These are phyloP conservation scores for Hemileia vastatrix DNA, from an alignment of 1,284 basidiomycete genomes.

Conservation along the genomic window DNA sequence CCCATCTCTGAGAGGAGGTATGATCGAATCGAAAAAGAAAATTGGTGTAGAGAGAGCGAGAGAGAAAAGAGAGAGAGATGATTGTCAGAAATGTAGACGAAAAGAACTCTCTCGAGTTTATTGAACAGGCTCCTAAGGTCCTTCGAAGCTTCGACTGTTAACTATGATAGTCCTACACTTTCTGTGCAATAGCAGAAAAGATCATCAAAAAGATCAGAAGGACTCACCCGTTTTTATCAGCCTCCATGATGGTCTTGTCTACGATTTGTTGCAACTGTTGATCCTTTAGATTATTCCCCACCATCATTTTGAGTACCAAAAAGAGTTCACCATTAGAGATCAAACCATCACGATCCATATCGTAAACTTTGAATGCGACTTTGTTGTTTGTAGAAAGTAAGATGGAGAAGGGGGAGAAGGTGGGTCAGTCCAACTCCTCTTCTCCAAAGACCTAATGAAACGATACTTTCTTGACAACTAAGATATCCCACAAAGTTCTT, in stretches of 20 bases:
- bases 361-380: constrained; percentile 98
- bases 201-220: not conserved
- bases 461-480: too few species aligned
- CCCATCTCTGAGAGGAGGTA: constrained; percentile 56
- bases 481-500: too few species aligned
- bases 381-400: constrained; percentile 7
- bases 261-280: constrained; percentile 98
- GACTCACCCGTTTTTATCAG: constrained; percentile 71
- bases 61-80: not conserved
- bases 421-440: not conserved
- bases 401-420: not conserved
- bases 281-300: constrained; percentile 97
- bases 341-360: constrained; percentile 90
- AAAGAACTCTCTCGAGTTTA: too few species aligned
- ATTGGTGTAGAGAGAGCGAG: not conserved
- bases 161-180: too few species aligned
- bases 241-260: constrained; percentile 99
- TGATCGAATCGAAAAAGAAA: too few species aligned
- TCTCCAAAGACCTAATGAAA: too few species aligned
- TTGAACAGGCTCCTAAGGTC: too few species aligned
- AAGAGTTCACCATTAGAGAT: constrained; percentile 98
- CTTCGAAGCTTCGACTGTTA: too few species aligned
- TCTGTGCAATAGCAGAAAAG: not conserved
- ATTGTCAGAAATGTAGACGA: too few species aligned
- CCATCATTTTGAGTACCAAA: constrained; percentile 99